These are phyloP conservation scores for Amoeboradix gromovi DNA, from an alignment of 371 early-diverging fungal species.

Conservation along the genomic window DNA sequence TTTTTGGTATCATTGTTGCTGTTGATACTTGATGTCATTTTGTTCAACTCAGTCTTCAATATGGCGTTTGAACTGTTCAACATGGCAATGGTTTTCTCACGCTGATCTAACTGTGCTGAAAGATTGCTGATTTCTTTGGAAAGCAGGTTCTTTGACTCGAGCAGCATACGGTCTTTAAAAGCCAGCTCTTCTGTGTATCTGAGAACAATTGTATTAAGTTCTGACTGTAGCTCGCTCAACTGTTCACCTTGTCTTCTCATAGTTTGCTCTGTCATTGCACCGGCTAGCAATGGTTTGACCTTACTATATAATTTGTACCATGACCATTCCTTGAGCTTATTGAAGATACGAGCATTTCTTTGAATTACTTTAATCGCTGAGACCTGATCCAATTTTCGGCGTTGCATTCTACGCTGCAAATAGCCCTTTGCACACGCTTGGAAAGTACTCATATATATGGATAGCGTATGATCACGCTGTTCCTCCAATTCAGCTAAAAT, in stretches of 20 bases:
- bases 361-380: conserved; percentile 66
- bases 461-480: conserved; percentile 48
- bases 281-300: conserved; percentile 81
- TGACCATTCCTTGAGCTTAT: conserved; percentile 60
- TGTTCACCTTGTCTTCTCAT: conserved; percentile 31
- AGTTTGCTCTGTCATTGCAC: conserved; percentile 44
- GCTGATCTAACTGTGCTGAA: no score
- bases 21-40: no score
- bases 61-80: no score
- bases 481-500: conserved; percentile 93
- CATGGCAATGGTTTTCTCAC: no score
- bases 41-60: no score
- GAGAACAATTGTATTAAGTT: no score
- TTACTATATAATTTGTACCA: conserved; percentile 91
- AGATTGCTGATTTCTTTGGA: no score
- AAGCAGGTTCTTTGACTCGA: no score
- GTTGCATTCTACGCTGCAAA: conserved; percentile 38
- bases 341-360: conserved; percentile 57
- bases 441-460: conserved; percentile 43
- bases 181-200: no score
- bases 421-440: conserved; percentile 66
- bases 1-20: no score
- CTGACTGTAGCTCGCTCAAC: no score
- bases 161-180: no score
- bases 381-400: conserved; percentile 37